phyloP scores from a whole-genome alignment of 83 land plant genomes.

The Picea abies region DNA sequence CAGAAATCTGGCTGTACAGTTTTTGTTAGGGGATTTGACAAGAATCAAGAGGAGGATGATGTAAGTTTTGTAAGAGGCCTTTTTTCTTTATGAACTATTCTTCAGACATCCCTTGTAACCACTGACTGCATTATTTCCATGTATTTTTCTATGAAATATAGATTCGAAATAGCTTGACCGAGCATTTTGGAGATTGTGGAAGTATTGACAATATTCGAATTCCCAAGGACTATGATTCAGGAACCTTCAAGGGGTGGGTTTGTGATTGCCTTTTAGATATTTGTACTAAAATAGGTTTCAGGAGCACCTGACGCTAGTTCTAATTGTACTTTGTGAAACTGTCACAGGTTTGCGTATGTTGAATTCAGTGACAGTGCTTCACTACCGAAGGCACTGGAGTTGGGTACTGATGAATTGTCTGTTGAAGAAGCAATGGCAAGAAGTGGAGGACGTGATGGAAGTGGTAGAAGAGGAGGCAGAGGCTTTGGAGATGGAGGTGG shows the following conservation, averaged over 20 bases:
- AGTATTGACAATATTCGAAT: constrained; percentile 54
- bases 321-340: neutral
- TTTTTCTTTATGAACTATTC: neutral
- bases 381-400: constrained; percentile 63
- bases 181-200: constrained; percentile 77
- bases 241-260: constrained; percentile 72
- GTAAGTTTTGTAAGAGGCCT: constrained; percentile 23
- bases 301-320: neutral
- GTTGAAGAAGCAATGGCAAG: constrained; percentile 72
- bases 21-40: constrained; percentile 83
- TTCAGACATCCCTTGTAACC: neutral
- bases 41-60: constrained; percentile 60
- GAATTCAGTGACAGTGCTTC: constrained; percentile 49
- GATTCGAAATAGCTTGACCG: constrained; percentile 54
- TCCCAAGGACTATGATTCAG: constrained; percentile 79
- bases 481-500: constrained; percentile 33
- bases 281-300: no score
- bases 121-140: neutral
- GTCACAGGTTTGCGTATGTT: constrained; percentile 75
- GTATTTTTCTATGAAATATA: constrained; percentile 15
- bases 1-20: constrained; percentile 8
- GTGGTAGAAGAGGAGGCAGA: constrained; percentile 36
- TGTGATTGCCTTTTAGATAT: neutral
- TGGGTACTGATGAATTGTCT: constrained; percentile 54
- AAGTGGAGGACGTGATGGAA: constrained; percentile 32